Conservation (phyloP, 176 grass and related monocot species). For the Hordeum marinum region DNA sequence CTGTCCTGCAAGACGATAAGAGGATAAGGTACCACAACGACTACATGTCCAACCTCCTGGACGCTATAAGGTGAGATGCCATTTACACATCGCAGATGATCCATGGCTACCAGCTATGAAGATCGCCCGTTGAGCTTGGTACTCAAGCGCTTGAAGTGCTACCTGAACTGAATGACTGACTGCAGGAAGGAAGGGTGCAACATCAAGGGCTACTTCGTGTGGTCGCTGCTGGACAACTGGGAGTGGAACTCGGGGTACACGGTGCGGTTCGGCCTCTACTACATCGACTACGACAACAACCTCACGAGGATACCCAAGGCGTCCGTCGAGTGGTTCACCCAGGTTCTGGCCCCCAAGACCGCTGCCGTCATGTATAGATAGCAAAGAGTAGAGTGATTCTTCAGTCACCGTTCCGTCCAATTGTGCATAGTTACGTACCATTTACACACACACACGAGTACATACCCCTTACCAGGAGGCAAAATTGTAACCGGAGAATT, state of each 20-base stretch:
- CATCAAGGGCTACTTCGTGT: slow-evolving; percentile 65
- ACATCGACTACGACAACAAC: slow-evolving; percentile 73
- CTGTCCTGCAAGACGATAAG: slow-evolving; percentile 60
- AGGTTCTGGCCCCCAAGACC: slow-evolving; percentile 29
- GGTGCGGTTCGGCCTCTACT: slow-evolving; percentile 75
- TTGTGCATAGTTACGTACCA: neutral
- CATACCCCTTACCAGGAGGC: neutral
- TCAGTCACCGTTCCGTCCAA: neutral
- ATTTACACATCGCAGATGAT: neutral
- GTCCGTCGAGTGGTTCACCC: slow-evolving; percentile 66
- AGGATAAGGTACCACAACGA: slow-evolving; percentile 90
- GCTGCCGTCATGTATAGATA: neutral
- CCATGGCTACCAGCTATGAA: no score
- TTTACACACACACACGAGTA: neutral
- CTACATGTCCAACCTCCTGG: slow-evolving; percentile 66
- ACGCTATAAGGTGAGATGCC: slow-evolving; percentile 62
- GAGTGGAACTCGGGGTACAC: slow-evolving; percentile 95
- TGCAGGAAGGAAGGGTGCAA: slow-evolving; percentile 75
- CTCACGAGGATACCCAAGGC: slow-evolving; percentile 77
- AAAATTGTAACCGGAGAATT: neutral
- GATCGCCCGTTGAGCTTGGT: neutral
- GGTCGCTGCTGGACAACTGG: slow-evolving; percentile 92
- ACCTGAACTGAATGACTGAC: neutral
- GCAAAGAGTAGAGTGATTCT: neutral
- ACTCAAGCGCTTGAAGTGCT: neutral